Evolutionary conservation across 2,329 filamentous ascomycete genomes (phyloP).

Genomic region (Chrysoporthe puriensis): DNA sequence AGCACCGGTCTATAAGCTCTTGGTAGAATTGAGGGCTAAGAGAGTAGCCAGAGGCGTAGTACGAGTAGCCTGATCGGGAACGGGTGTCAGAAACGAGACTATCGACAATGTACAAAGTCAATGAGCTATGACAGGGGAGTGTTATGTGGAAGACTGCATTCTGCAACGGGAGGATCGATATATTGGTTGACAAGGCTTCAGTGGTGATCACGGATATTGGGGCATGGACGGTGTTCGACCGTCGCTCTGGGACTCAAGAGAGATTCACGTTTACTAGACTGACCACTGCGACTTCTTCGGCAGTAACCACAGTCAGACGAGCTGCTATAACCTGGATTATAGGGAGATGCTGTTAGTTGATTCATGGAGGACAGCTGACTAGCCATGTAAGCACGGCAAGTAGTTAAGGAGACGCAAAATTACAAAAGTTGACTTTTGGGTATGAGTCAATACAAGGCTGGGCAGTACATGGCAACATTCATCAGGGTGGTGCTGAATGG

Average conservation of each 20-base stretch:
- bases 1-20: slow-evolving; percentile 71
- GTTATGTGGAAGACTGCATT: neutral
- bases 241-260: slow-evolving; percentile 23
- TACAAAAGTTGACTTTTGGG: neutral
- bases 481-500: neutral
- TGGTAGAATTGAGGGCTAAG: slow-evolving; percentile 73
- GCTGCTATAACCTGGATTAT: slow-evolving; percentile 51
- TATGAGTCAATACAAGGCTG: neutral
- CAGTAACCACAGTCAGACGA: slow-evolving; percentile 59
- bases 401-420: neutral
- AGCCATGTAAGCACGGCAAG: neutral
- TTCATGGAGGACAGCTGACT: neutral
- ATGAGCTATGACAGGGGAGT: neutral
- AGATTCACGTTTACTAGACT: slow-evolving; percentile 53
- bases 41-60: slow-evolving; percentile 67
- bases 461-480: neutral
- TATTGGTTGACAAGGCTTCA: neutral
- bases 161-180: neutral
- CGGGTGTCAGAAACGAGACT: slow-evolving; percentile 16
- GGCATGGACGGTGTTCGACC: no score
- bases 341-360: neutral
- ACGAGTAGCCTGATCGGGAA: slow-evolving; percentile 64
- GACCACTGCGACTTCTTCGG: slow-evolving; percentile 50
- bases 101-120: no score
- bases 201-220: neutral